Base-by-base conservation (phyloP, 106 monocot species). In the Dendrobium chrysotoxum region DNA sequence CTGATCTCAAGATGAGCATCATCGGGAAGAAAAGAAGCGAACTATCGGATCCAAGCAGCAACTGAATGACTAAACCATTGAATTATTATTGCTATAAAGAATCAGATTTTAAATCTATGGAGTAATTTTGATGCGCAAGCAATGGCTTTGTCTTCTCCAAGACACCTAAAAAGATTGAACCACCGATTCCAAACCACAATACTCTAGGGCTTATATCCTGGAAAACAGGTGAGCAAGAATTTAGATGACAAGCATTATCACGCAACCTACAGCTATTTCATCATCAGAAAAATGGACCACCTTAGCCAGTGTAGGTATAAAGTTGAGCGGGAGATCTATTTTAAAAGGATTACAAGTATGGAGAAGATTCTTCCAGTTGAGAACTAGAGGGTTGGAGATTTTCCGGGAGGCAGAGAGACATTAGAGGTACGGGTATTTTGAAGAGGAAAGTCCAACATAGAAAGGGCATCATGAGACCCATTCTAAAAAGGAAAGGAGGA, bases 181-280 rank as follows among this genome's bases (percentile, higher is more conserved):
- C 98, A 7, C 98, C 98, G 3, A 98, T 95, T 53, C 98, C 98
- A 18, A 98, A 92, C 98, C 98, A 98, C 50, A 98, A 76, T 31
- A 98, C 90, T 83, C 94, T 92, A n/a, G 98, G 98, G 3, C 89
- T 92, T n/a, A 98, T 87, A 28, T 94, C 98, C 98, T 97, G 84
- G 28, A 81, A 81, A 4, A 47, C 28, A 54, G 16, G 45, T 12
- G 10, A 9, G 8, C 5, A n/a, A 75, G 16, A 11, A 53, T 21
- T 0, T 61, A 30, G 12, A 25, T 7, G 30, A 30, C 30, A 11
- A 68, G 68, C 11, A 68, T 61, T 61, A 21, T 23, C 61, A 61
- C 4, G 23, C 61, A 61, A 1, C 8, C 18, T n/a, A 61, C 18
- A 61, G 21, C n/a, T n/a, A n/a, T n/a, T n/a, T n/a, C n/a, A n/a